Percentiles rank a stretch among this genome's conserved stretches.
phyloP scores from a whole-genome alignment of 2,329 filamentous ascomycete species.

The Cryphonectria radicalis region DNA sequence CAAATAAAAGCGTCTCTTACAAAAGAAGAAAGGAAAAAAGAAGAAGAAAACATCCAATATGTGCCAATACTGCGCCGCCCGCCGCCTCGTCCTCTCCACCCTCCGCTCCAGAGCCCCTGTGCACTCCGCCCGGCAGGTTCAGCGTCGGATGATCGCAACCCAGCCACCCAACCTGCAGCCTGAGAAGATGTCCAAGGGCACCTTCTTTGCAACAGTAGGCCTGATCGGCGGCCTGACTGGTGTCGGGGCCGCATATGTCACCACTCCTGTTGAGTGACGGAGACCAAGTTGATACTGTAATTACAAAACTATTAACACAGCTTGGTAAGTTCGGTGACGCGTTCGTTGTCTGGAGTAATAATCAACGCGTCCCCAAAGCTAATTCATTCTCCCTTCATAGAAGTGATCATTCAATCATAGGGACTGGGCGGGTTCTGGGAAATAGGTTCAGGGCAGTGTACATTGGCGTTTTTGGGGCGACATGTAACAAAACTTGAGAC shows the following conservation, averaged over 20 bases:
- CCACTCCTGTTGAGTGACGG: constrained; percentile 1
- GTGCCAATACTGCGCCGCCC: constrained; percentile 15
- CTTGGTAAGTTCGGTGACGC: neutral
- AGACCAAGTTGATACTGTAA: neutral
- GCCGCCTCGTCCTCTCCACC: constrained; percentile 12
- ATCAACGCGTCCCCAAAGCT: neutral
- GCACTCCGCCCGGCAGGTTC: neutral
- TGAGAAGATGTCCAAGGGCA: constrained; percentile 10
- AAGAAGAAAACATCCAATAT: neutral
- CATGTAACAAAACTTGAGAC: neutral
- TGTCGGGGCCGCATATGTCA: constrained; percentile 13
- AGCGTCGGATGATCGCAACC: constrained; percentile 10
- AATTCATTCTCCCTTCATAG: neutral
- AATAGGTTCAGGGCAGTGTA: neutral
- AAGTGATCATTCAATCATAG: neutral
- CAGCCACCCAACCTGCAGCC: constrained; percentile 3
- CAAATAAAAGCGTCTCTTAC: too few species aligned
- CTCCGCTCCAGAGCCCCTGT: constrained; percentile 9
- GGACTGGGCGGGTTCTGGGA: neutral
- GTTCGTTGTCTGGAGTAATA: neutral
- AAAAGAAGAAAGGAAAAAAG: neutral
- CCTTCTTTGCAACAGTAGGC: constrained; percentile 4
- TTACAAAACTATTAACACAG: neutral
- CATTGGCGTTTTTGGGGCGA: neutral
- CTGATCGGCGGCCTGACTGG: constrained; percentile 8